phyloP scores from a whole-genome alignment of 169 alveolate genomes.

The Plasmodium chabaudi region DNA sequence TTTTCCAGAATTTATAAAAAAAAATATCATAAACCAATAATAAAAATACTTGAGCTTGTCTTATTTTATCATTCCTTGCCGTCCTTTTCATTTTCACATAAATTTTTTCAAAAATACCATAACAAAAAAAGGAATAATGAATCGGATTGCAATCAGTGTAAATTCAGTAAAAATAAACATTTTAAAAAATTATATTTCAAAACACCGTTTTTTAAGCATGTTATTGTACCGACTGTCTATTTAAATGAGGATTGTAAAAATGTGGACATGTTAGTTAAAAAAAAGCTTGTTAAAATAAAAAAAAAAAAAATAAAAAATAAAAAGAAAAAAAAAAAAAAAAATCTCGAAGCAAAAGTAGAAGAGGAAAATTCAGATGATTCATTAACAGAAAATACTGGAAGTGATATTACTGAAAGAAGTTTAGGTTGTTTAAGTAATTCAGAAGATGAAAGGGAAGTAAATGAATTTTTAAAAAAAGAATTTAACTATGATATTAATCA shows the following conservation, averaged over 20 bases:
- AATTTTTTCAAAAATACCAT: constrained; percentile 38
- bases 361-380: background rate
- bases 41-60: constrained; percentile 22
- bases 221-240: constrained; percentile 39
- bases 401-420: constrained; percentile 44
- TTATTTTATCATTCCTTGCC: constrained; percentile 41
- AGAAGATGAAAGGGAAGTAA: constrained; percentile 60
- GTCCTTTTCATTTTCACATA: constrained; percentile 21
- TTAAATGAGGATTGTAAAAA: constrained; percentile 26
- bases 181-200: constrained; percentile 33
- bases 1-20: constrained; percentile 70
- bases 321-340: constrained; percentile 6
- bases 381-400: constrained; percentile 32
- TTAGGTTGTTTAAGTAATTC: constrained; percentile 42
- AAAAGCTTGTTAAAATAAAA: constrained; percentile 13
- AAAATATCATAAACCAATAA: constrained; percentile 52
- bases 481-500: background rate
- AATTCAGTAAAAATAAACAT: background rate
- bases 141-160: background rate
- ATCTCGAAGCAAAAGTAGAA: background rate
- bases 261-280: constrained; percentile 1
- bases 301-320: constrained; percentile 16
- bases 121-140: background rate
- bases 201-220: constrained; percentile 67
- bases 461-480: constrained; percentile 22